Evolutionary conservation across 2,329 filamentous ascomycete genomes (phyloP).

Genomic region (Trichoderma atrobrunneum): DNA sequence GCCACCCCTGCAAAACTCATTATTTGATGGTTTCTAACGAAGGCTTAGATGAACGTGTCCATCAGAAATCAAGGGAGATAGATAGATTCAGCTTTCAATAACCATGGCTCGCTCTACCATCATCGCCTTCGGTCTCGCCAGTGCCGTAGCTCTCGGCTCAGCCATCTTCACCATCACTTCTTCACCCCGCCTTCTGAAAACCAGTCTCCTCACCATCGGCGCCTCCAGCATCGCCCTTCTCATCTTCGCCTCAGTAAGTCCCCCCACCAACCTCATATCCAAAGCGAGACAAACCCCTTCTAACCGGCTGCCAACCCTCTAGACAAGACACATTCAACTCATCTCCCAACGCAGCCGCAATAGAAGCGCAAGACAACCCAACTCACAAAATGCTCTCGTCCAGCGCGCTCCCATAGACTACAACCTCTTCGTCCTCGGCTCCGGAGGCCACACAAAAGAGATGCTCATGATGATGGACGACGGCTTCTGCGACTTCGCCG

Average conservation of each 20-base stretch:
- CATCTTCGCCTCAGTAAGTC: slow-evolving; percentile 34
- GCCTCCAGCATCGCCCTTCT: slow-evolving; percentile 24
- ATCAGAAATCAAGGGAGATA: background rate
- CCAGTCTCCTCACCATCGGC: slow-evolving; percentile 21
- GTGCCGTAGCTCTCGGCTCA: background rate
- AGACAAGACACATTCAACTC: slow-evolving; percentile 35
- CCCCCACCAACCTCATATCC: background rate
- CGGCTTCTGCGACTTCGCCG: slow-evolving; percentile 49
- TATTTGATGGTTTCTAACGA: background rate
- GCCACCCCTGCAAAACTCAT: background rate
- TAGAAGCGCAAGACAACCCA: slow-evolving; percentile 19
- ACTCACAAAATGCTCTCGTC: slow-evolving; percentile 16
- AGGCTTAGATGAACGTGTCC: background rate
- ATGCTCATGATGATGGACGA: slow-evolving; percentile 80
- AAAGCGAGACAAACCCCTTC: background rate
- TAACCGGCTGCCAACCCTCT: background rate
- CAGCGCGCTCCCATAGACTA: slow-evolving; percentile 38
- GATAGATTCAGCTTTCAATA: background rate
- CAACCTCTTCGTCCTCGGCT: slow-evolving; percentile 80
- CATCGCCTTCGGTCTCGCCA: background rate
- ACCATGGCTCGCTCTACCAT: background rate
- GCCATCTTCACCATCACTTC: background rate
- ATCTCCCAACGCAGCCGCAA: slow-evolving; percentile 22
- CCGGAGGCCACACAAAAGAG: slow-evolving; percentile 91
- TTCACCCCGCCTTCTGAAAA: background rate